These are phyloP conservation scores for Colletotrichum tanaceti DNA, from an alignment of 2,329 filamentous ascomycete species.

Conservation along the genomic window DNA sequence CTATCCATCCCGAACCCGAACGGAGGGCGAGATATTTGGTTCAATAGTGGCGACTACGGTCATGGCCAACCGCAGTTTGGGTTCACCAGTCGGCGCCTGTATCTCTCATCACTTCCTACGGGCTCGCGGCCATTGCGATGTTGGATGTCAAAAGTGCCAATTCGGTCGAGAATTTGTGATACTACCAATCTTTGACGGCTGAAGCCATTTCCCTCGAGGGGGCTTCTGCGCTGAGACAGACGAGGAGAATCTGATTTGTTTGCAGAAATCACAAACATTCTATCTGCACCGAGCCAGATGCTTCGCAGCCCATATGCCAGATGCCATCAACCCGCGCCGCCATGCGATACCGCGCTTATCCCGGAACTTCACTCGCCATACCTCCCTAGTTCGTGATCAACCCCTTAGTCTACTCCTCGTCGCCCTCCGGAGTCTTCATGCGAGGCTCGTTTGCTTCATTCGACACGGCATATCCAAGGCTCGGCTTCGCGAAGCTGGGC, in stretches of 20 bases:
- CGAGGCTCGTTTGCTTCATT: constrained; percentile 12
- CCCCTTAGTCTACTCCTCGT: background rate
- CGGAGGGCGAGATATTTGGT: too few species aligned
- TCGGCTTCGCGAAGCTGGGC: constrained; percentile 48
- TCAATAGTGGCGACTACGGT: too few species aligned
- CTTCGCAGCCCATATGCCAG: background rate
- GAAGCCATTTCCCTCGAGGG: too few species aligned
- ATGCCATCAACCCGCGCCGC: background rate
- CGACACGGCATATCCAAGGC: constrained; percentile 38
- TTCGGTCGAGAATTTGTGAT: too few species aligned
- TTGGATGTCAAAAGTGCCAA: too few species aligned
- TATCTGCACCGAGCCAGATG: background rate
- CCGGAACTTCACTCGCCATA: background rate
- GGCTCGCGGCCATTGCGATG: too few species aligned
- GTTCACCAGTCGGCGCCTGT: too few species aligned
- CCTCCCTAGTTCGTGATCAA: background rate
- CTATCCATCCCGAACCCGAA: background rate
- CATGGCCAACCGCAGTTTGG: too few species aligned
- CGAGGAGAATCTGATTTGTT: background rate
- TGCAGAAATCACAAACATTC: too few species aligned
- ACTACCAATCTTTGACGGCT: too few species aligned
- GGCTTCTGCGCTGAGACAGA: too few species aligned
- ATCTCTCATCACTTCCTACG: too few species aligned
- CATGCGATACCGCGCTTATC: background rate
- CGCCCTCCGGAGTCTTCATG: background rate